Evolutionary conservation across 345 rosid genomes (phyloP).

Genomic region (Lumnitzera racemosa): DNA sequence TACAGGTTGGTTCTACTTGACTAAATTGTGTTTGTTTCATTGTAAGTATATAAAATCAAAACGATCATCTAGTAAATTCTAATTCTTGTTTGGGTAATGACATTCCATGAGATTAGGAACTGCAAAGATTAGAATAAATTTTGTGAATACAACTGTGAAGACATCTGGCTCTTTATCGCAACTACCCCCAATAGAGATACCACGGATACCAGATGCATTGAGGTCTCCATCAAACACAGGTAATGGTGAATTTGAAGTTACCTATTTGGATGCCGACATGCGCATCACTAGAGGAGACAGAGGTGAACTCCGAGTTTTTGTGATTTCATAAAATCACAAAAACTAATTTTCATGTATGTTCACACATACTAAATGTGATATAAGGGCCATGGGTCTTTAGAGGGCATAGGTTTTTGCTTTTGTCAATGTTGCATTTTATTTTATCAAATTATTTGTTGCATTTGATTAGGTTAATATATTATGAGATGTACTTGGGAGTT

Average conservation of each 20-base stretch:
- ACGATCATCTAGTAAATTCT: not conserved
- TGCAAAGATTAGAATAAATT: conserved; percentile 64
- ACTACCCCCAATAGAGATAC: conserved; percentile 69
- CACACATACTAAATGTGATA: too few relatives aligned
- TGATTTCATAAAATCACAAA: conserved; percentile 26
- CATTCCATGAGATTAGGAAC: conserved; percentile 36
- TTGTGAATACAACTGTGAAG: conserved; percentile 76
- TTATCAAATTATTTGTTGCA: too few relatives aligned
- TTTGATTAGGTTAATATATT: too few relatives aligned
- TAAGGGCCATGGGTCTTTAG: too few relatives aligned
- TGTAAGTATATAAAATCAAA: not conserved
- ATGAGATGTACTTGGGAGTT: too few relatives aligned
- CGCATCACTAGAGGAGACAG: conserved; percentile 88
- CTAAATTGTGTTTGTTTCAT: not conserved
- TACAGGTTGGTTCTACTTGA: conserved; percentile 32
- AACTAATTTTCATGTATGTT: not conserved
- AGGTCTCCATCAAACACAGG: conserved; percentile 58
- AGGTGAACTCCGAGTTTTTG: conserved; percentile 79
- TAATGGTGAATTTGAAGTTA: conserved; percentile 78
- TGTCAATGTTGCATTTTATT: too few relatives aligned
- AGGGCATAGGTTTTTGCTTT: too few relatives aligned
- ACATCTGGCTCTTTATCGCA: conserved; percentile 62
- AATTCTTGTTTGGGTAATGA: not conserved
- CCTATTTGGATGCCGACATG: conserved; percentile 52
- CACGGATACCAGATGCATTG: conserved; percentile 62